Base-by-base conservation (phyloP, 179 eudicot species). In the Silene coronaria region DNA sequence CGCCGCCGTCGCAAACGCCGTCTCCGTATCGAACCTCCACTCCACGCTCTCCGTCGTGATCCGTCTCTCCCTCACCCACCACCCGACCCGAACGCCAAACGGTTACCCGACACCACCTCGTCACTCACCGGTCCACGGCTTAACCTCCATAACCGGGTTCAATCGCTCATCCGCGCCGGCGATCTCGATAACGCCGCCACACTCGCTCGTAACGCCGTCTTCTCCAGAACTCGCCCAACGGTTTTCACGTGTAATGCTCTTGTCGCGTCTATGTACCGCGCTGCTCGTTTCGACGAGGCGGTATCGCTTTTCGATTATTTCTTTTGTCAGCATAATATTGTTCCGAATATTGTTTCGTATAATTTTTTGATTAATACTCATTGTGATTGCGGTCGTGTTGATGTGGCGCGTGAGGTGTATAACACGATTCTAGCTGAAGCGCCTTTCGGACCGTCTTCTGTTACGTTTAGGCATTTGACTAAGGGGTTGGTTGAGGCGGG, bases 211-310 rank as follows among this genome's bases (percentile, higher is more conserved):
- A 89, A 85, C 26, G 45, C 96, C 12, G 94, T 91, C 6, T 92
- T 84, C 80, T 87, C 90, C 72, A 73, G 67, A 22, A 78, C 80
- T 0, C 89, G 96, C n/a, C 93, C 97, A 46, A 92, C 97, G 8
- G 97, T 92, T 28, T 92, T 92, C 84, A 91, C 97, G 19, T 92
- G 96, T 80, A 92, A 92, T 74, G 96, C 97, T 8, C 81, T 92
- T 5, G 82, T 87, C 9, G 93, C 91, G 4, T 80, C 97, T 24
- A 85, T 92, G 90, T 89, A 79, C 76, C 87, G 94, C 4, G 84
- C 90, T 8, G 71, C 76, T 48, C 79, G 93, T n/a, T 92, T 82
- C 61, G 69, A 72, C 3, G 96, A 94, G 2, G 87, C 97, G 0
- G 78, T 86, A 0, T 89, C 89, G 0, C 86, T 89, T n/a, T 94